Percentiles rank a stretch among this genome's conserved stretches.
phyloP scores from a whole-genome alignment of 768 basidiomycete species.

The Leccinellum rugosiceps region DNA sequence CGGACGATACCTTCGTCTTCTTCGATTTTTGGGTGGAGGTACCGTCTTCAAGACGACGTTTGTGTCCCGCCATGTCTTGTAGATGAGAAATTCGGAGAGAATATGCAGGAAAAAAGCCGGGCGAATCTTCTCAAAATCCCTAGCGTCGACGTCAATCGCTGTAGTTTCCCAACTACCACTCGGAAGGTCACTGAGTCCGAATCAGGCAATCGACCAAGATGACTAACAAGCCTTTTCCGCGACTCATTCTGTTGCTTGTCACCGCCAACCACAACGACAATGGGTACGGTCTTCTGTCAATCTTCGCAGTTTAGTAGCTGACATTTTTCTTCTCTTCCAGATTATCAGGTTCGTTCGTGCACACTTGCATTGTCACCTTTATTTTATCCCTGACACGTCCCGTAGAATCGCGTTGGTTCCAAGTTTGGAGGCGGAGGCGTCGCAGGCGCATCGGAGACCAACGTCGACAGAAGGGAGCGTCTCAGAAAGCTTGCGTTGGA shows the following conservation, averaged over 20 bases:
- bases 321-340: constrained; percentile 33
- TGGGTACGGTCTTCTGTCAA: constrained; percentile 28
- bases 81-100: background rate
- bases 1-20: constrained; percentile 49
- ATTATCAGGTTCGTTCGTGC: constrained; percentile 59
- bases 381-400: background rate
- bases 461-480: constrained; percentile 93
- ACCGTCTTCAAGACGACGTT: constrained; percentile 59
- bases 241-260: background rate
- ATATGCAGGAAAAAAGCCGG: background rate
- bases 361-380: background rate
- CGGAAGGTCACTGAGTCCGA: background rate
- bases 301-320: background rate
- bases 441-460: constrained; percentile 91
- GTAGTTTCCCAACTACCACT: too few relatives aligned
- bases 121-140: background rate
- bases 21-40: constrained; percentile 50
- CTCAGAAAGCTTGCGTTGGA: constrained; percentile 93
- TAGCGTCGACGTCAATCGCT: background rate
- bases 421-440: constrained; percentile 97
- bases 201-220: constrained; percentile 12
- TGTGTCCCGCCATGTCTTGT: constrained; percentile 45
- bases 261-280: constrained; percentile 10
- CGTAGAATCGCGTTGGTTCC: constrained; percentile 90
- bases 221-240: background rate